These are phyloP conservation scores for Boletus rex-veris DNA, from an alignment of 768 basidiomycete genomes.

Conservation along the genomic window DNA sequence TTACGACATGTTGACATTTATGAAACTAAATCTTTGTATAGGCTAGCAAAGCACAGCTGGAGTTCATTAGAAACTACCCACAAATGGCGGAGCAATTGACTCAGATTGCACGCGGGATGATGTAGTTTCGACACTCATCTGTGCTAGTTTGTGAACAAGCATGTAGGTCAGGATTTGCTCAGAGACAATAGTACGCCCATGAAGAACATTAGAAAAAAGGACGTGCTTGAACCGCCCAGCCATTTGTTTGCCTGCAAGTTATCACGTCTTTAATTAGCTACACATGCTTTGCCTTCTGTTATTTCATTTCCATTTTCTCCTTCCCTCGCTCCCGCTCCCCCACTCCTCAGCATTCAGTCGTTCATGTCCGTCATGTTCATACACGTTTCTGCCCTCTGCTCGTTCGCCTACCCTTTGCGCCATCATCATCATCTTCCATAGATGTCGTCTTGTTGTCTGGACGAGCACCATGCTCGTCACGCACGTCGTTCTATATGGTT, in stretches of 20 bases:
- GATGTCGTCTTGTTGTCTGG: background rate
- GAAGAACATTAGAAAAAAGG: background rate
- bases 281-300: background rate
- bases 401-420: background rate
- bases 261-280: conserved; percentile 9
- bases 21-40: conserved; percentile 27
- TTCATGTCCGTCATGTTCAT: background rate
- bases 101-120: conserved; percentile 42
- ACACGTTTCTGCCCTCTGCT: background rate
- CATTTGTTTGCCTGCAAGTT: background rate
- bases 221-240: too few species aligned
- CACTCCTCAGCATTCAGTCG: background rate
- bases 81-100: conserved; percentile 71
- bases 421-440: background rate
- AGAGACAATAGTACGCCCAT: conserved; percentile 13
- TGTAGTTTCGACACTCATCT: conserved; percentile 17
- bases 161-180: conserved; percentile 13
- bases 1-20: background rate
- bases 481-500: background rate
- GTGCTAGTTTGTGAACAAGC: conserved; percentile 2
- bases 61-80: conserved; percentile 83
- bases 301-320: background rate
- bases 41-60: conserved; percentile 79
- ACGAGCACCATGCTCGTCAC: background rate
- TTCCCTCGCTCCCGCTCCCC: background rate